Evolutionary conservation across 441 rosid species (phyloP).

Genomic region (Populus hybrid): DNA sequence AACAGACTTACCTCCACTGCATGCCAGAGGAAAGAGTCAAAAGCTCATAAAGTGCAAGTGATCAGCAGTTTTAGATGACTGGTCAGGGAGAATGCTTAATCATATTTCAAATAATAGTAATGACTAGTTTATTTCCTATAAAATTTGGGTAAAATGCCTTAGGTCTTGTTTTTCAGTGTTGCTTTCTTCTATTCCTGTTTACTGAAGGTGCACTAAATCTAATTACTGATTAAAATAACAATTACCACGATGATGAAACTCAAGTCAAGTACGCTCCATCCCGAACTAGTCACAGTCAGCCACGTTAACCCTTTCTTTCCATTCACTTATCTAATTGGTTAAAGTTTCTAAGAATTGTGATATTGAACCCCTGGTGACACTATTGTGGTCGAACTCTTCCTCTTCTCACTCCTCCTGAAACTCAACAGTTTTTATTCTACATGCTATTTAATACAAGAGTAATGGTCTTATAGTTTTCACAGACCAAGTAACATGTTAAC

Average conservation of each 20-base stretch:
- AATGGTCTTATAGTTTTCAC: not conserved
- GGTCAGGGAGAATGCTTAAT: not conserved
- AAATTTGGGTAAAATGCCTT: not conserved
- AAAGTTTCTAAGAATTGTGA: not conserved
- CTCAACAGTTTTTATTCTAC: not conserved
- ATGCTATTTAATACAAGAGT: not conserved
- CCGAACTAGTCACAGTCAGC: not conserved
- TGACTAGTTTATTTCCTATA: not conserved
- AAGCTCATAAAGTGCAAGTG: not conserved
- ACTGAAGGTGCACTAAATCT: not conserved
- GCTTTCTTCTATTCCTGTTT: not conserved
- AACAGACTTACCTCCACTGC: conserved; percentile 75
- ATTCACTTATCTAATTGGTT: not conserved
- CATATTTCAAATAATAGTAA: not conserved
- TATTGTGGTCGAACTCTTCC: not conserved
- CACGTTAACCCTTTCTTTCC: not conserved
- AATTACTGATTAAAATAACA: not conserved
- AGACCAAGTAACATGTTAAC: not conserved
- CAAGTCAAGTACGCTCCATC: not conserved
- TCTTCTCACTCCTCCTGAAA: not conserved
- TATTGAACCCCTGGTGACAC: not conserved
- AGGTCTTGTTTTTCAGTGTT: not conserved
- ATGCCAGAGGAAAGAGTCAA: conserved; percentile 21
- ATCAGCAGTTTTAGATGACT: not conserved
- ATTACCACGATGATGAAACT: not conserved